Evolutionary conservation across 2,329 filamentous ascomycete genomes (phyloP), one percentile per base, ranked within the genome.

Genomic region (Ceratocystiopsis sp.): DNA sequence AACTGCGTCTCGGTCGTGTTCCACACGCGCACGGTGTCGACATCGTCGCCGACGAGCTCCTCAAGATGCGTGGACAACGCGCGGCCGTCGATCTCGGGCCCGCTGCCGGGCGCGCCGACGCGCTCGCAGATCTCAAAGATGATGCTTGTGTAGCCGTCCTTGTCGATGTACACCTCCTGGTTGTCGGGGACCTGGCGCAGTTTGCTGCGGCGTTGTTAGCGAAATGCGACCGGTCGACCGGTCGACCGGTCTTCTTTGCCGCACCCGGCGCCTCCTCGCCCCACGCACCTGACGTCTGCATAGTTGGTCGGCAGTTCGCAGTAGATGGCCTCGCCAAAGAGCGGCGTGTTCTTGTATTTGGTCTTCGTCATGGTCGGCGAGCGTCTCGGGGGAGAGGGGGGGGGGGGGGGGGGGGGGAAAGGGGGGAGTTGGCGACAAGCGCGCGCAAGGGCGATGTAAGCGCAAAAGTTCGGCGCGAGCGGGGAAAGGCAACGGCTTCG

Each of bases 61-160:
- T 81, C 71, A 0, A 83, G 66, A 53, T 84, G 79, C 12, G 70
- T 73, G 3, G 77, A 75, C 54, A 80, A 63, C 18, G 85, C 84
- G 38, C 71, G 73, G 44, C 81, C 79, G 53, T 87, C 77, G 34
- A 73, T 72, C 53, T 77, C 71, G 16, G 75, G 66, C 2, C 66
- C 61, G 37, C 61, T 65, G 29, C 68, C 66, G 5, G 72, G 54
- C 14, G 61, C 57, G 46, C 74, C 72, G 18, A 93, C 79, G 44
- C 83, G 80, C 64, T 95, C 80, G 43, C 83, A 81, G 55, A 96
- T 84, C 54, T 96, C 89, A 60, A 95, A 73, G 53, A 94, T 87
- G 58, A 94, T 78, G 61, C 75, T 86, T 3, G 84, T 84, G 59
- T 87, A 87, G 41, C 85, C 86, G 49, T 81, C 71, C 50, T 74